Evolutionary conservation across 2,329 filamentous ascomycete genomes (phyloP).

Genomic region (Xylariaceae sp.): DNA sequence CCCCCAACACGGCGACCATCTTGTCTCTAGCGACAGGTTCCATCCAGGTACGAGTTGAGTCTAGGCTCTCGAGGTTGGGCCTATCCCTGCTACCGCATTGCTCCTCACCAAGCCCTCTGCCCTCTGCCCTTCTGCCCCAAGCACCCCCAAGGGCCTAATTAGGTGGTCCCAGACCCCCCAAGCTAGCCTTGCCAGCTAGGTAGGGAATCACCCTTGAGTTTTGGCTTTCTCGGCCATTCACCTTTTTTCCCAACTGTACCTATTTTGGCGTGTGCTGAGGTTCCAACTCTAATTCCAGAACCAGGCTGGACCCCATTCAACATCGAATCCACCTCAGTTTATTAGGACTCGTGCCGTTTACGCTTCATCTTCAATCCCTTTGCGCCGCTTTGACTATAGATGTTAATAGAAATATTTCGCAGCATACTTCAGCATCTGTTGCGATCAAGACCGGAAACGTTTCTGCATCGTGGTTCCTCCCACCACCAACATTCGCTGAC

Average conservation of each 20-base stretch:
- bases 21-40: constrained; percentile 7
- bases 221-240: constrained; percentile 17
- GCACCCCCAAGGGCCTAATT: constrained; percentile 17
- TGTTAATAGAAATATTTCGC: not conserved
- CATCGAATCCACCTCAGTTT: constrained; percentile 23
- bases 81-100: constrained; percentile 26
- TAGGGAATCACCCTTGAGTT: constrained; percentile 21
- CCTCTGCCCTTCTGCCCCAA: constrained; percentile 15
- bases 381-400: not conserved
- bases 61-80: constrained; percentile 7
- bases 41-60: constrained; percentile 22
- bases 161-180: constrained; percentile 19
- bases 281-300: constrained; percentile 34
- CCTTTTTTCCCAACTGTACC: constrained; percentile 25
- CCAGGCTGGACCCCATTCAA: constrained; percentile 32
- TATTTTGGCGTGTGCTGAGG: constrained; percentile 33
- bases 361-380: constrained; percentile 2
- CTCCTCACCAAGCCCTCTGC: constrained; percentile 15
- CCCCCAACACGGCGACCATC: constrained; percentile 10
- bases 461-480: constrained; percentile 16
- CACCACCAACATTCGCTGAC: constrained; percentile 31
- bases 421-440: not conserved
- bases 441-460: constrained; percentile 30
- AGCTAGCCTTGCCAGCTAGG: constrained; percentile 26
- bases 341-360: constrained; percentile 15